These are phyloP conservation scores for Neonothopanus nambi DNA, from an alignment of 1,284 basidiomycete species.

Conservation along the genomic window DNA sequence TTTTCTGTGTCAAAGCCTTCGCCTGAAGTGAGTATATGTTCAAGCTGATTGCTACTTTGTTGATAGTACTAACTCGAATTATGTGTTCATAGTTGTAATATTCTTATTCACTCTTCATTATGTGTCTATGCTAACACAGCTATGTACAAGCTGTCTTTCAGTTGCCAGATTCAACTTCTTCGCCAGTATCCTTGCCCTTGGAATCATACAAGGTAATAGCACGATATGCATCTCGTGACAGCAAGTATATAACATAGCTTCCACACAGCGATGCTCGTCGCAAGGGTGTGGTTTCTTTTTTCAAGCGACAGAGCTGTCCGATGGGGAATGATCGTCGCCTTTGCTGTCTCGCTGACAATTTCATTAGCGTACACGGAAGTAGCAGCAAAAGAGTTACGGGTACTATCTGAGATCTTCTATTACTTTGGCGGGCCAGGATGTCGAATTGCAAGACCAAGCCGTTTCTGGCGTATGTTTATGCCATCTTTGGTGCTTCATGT, in stretches of 20 bases:
- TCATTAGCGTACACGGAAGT: constrained; percentile 29
- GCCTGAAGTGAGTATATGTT: constrained; percentile 22
- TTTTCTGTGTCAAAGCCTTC: constrained; percentile 27
- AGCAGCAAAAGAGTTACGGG: constrained; percentile 19
- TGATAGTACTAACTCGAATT: neutral
- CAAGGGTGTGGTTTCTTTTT: constrained; percentile 40
- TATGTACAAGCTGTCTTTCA: constrained; percentile 27
- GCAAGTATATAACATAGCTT: neutral
- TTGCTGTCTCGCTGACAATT: constrained; percentile 26
- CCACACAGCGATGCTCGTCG: constrained; percentile 33
- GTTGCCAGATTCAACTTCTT: constrained; percentile 28
- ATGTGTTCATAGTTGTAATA: neutral
- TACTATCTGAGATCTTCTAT: constrained; percentile 14
- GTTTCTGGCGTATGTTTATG: constrained; percentile 36
- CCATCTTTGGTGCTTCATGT: constrained; percentile 39
- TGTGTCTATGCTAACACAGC: constrained; percentile 1
- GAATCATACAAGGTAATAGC: constrained; percentile 31
- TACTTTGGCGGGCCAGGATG: constrained; percentile 28
- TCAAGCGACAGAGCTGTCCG: constrained; percentile 26
- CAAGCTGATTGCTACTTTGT: neutral
- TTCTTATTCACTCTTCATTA: constrained; percentile 26
- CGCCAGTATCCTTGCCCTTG: constrained; percentile 27
- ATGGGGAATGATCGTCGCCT: constrained; percentile 27
- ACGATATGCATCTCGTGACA: neutral
- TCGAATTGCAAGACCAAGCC: constrained; percentile 28